These are phyloP conservation scores for Orbilia ellipsospora DNA, from an alignment of 2,329 filamentous ascomycete genomes.

Conservation along the genomic window DNA sequence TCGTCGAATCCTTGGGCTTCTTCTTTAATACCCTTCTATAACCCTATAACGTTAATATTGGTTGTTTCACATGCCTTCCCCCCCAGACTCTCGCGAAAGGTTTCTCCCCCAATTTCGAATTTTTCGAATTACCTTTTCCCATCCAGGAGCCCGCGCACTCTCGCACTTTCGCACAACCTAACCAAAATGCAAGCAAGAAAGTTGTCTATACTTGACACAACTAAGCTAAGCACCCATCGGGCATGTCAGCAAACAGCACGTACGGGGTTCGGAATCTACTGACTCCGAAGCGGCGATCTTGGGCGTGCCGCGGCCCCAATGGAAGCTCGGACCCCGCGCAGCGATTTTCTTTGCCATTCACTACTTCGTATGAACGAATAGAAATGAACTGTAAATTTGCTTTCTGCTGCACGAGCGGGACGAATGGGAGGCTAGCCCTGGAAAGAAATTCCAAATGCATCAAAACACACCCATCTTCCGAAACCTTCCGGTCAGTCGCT, in stretches of 20 bases:
- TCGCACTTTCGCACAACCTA: background rate
- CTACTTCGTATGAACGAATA: constrained; percentile 10
- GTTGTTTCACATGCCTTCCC: background rate
- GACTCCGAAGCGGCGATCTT: constrained; percentile 33
- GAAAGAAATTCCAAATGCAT: constrained; percentile 56
- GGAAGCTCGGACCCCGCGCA: constrained; percentile 50
- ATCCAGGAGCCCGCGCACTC: too few species aligned
- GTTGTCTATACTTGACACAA: constrained; percentile 47
- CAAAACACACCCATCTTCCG: constrained; percentile 31
- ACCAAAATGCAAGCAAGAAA: constrained; percentile 32
- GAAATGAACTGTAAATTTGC: background rate
- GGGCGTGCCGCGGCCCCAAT: background rate
- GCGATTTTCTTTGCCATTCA: constrained; percentile 20
- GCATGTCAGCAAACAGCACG: constrained; percentile 39
- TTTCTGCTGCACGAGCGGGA: constrained; percentile 25
- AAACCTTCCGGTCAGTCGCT: constrained; percentile 45
- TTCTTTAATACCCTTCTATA: background rate
- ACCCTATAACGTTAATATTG: constrained; percentile 17
- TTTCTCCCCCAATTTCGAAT: too few species aligned
- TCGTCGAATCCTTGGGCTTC: background rate
- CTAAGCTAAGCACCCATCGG: constrained; percentile 36
- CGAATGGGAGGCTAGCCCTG: constrained; percentile 31
- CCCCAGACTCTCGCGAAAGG: too few species aligned
- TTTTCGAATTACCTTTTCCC: too few species aligned
- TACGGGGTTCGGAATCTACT: constrained; percentile 45